Evolutionary conservation across 179 eudicot species (phyloP), one percentile per base, ranked within the genome.

Genomic region (Silene coronaria): DNA sequence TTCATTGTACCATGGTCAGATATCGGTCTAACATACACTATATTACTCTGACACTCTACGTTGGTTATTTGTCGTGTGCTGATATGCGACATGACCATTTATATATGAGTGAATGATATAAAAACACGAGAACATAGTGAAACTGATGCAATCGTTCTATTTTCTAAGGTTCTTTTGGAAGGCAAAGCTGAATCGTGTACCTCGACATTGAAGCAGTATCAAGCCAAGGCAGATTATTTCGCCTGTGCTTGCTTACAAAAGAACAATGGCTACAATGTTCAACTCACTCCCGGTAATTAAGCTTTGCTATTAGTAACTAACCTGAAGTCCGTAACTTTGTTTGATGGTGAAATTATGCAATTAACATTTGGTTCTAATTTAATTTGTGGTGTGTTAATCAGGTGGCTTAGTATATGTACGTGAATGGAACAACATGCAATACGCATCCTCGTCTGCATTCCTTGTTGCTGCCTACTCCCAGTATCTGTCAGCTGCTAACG

Each of bases 341-440:
- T 36, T 36, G 45, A 36, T 6, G 6, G 38, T 34, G 38, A 34
- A 34, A 34, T 34, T 34, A 34, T 0, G 38, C 38, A 36, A 36
- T 30, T 36, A 36, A 36, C 11, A 8, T 36, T 36, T 8, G 11
- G 53, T 48, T 19, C 36, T 66, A 11, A 55, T 28, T 75, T 66
- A 11, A 55, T 28, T 75, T 84, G 76, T 63, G 26, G 81, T 32
- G 75, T 28, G 48, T 14, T 77, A 79, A 60, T 87, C 86, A 92
- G 94, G 82, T 70, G 75, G 84, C 80, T 77, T 89, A 71, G 23
- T 94, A 22, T 82, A 65, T 34, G 84, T 78, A 60, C 77, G 84
- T 1, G 59, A 82, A 78, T 92, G 97, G 97, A 92, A 92, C 87
- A 93, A 93, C 84, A 55, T 93, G 88, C 98, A 93, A 69, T 93